Evolutionary conservation across 225 moss, liverwort and hornwort species (phyloP).

Genomic region (Physcomitrellopsis africana): DNA sequence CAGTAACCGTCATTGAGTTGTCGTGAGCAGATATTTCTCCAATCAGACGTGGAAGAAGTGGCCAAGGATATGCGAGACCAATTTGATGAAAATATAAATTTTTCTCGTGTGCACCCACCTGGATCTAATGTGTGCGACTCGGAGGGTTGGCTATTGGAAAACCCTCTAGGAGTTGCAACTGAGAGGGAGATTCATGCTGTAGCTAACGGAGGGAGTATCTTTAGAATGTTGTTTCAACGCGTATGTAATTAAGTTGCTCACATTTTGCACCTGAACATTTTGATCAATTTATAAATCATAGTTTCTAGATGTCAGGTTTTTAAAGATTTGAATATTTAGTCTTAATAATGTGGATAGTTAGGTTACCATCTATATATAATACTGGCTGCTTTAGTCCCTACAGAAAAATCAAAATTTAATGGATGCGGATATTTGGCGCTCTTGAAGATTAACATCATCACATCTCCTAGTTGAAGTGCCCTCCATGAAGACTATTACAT

Average conservation of each 20-base stretch:
- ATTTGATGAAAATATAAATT: constrained; percentile 57
- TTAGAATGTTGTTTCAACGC: constrained; percentile 59
- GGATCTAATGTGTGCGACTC: constrained; percentile 36
- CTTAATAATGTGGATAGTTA: not conserved
- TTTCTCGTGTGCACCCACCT: constrained; percentile 29
- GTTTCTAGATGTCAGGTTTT: not conserved
- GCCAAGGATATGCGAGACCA: constrained; percentile 78
- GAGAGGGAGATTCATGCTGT: constrained; percentile 84
- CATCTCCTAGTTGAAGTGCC: not conserved
- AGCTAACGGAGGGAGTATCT: constrained; percentile 64
- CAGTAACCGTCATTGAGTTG: not conserved
- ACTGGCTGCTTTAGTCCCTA: not conserved
- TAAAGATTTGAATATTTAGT: not conserved
- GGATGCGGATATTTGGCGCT: not conserved
- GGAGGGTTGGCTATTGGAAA: constrained; percentile 71
- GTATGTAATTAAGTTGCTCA: not conserved
- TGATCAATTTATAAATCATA: not conserved
- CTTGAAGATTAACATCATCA: not conserved
- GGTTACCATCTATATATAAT: not conserved
- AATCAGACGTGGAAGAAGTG: constrained; percentile 85
- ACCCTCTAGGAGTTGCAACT: constrained; percentile 70
- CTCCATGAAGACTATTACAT: too few species aligned
- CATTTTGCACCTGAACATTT: not conserved
- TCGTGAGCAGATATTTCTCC: constrained; percentile 57
- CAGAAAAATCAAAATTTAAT: not conserved